Conservation (phyloP, 768 basidiomycete species). For the Psilocybe azurescens region DNA sequence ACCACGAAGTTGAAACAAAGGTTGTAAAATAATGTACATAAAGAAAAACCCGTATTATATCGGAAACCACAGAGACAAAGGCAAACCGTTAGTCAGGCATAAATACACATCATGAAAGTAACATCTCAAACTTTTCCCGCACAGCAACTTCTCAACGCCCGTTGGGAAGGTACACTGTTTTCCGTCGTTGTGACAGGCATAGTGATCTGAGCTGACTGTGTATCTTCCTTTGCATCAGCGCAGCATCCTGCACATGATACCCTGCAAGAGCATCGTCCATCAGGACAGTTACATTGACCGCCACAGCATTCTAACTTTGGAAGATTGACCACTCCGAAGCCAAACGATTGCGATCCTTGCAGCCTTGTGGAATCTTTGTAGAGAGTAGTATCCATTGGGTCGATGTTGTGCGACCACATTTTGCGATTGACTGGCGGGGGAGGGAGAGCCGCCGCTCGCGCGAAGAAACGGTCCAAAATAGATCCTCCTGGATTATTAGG, state of each 20-base stretch:
- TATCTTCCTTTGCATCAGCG: constrained; percentile 26
- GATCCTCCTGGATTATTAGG: constrained; percentile 8
- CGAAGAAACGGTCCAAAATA: constrained; percentile 68
- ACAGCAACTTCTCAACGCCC: constrained; percentile 34
- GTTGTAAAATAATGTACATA: constrained; percentile 19
- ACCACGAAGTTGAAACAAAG: constrained; percentile 3
- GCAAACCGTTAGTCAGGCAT: constrained; percentile 9
- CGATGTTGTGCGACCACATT: constrained; percentile 42
- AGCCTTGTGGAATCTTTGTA: constrained; percentile 30
- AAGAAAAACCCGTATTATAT: constrained; percentile 12
- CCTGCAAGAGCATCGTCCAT: constrained; percentile 60
- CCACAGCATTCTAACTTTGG: constrained; percentile 75
- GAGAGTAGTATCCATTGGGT: constrained; percentile 56
- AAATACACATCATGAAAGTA: neutral
- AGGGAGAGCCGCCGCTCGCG: constrained; percentile 74
- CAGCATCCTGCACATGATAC: constrained; percentile 61
- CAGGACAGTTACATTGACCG: constrained; percentile 63
- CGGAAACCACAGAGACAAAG: neutral
- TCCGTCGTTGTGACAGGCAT: neutral
- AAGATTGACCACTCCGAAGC: constrained; percentile 56
- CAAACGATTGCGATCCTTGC: constrained; percentile 29
- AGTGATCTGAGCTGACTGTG: neutral
- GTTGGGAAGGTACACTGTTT: neutral
- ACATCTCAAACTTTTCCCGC: constrained; percentile 22
- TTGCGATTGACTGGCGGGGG: constrained; percentile 51